Evolutionary conservation across 306 rosid species (phyloP).

Genomic region (Corylus avellana): DNA sequence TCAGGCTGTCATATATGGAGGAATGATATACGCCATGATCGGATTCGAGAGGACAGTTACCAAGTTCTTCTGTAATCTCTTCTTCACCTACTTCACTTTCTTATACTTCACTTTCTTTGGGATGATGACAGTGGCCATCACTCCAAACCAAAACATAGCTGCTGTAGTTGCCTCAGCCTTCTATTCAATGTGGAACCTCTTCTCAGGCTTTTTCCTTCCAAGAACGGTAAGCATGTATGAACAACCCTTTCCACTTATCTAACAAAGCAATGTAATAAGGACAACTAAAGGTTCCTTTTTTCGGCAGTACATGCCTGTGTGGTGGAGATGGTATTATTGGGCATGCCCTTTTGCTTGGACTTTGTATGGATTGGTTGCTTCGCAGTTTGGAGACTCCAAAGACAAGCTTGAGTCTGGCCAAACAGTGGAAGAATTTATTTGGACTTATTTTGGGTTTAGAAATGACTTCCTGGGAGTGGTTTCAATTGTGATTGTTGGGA

Average conservation of each 20-base stretch:
- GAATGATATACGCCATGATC: constrained; percentile 60
- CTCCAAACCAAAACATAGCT: constrained; percentile 70
- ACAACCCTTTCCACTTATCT: too few relatives aligned
- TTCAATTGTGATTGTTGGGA: constrained; percentile 50
- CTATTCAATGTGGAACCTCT: constrained; percentile 80
- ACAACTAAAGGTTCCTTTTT: too few relatives aligned
- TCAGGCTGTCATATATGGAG: constrained; percentile 65
- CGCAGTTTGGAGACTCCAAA: constrained; percentile 78
- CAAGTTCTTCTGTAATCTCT: constrained; percentile 79
- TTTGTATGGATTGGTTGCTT: constrained; percentile 59
- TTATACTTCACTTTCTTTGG: constrained; percentile 81
- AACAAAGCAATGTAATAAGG: too few relatives aligned
- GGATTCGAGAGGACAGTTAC: constrained; percentile 55
- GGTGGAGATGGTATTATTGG: constrained; percentile 98
- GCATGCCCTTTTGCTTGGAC: constrained; percentile 83
- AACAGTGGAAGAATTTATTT: constrained; percentile 59
- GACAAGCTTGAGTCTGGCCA: constrained; percentile 62
- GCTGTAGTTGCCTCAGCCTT: constrained; percentile 58
- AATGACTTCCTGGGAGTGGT: constrained; percentile 57
- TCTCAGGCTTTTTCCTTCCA: constrained; percentile 83
- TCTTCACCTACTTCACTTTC: constrained; percentile 77
- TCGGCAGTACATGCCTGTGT: constrained; percentile 45
- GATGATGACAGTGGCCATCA: constrained; percentile 85
- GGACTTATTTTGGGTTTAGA: constrained; percentile 66
- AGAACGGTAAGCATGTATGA: neutral